Base-by-base conservation (phyloP, 2,329 filamentous ascomycete genomes). In the Biscogniauxia mediterranea region DNA sequence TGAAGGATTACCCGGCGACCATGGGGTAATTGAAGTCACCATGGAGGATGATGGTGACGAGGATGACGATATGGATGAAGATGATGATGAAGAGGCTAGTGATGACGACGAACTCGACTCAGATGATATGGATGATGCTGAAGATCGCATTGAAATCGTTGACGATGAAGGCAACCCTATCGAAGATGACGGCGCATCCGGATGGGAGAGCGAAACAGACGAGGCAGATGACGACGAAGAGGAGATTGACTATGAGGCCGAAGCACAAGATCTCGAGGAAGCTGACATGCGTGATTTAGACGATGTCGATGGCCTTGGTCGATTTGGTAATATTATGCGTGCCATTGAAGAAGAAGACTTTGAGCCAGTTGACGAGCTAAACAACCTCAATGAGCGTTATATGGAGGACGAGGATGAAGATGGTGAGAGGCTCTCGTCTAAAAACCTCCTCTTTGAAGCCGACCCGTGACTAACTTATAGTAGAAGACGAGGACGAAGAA, bases 1-100 rank as follows among this genome's bases (percentile, higher is more conserved):
- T 56, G 93, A 97, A 79, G 90, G 86, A 56, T 79, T 89, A 20
- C 81, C 85, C 59, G 86, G 85, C 46, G 85, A 89, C 53, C 82
- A 85, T 53, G 83, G 80, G 23, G 81, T 88, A 58, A 84, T 90
- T 61, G 86, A 89, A 76, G 86, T 98, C 68, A 91, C 96, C 64
- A 91, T 97, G 81, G 90, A 91, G 56, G 86, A 84, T 55, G 82
- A 84, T 38, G 84, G 86, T 2, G 84, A 86, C n/a, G 88, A 89
- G 7, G 78, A 82, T 6, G 82, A 86, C 3, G 83, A 84, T 3
- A 79, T 79, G 57, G 85, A 86, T 53, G 85, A 86, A 23, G 86
- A 88, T 19, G 85, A 87, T 11, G 86, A 86, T 32, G 82, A 84
- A 21, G 83, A 83, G n/a, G 84, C 86, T 50, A 87, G 88, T 57